Percentiles rank a stretch among this genome's conserved stretches.
Conservation (phyloP, 192 early-diverging fungal species). For the Backusella australiensis region DNA sequence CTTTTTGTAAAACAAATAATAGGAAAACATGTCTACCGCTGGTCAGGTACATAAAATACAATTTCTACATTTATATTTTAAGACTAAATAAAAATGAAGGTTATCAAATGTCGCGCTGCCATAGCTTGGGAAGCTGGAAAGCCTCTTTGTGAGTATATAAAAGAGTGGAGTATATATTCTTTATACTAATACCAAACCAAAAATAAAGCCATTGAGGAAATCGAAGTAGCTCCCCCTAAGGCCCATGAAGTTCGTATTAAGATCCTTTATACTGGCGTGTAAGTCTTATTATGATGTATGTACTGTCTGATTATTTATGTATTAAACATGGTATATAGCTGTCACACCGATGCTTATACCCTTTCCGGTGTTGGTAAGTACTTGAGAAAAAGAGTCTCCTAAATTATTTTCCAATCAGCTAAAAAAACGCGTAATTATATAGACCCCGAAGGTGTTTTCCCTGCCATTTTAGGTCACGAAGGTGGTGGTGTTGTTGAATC, state of each 20-base stretch:
- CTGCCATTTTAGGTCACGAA: slow-evolving; percentile 94
- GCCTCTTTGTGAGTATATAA: slow-evolving; percentile 79
- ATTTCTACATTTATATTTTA: background rate
- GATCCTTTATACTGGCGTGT: slow-evolving; percentile 86
- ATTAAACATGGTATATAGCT: slow-evolving; percentile 34
- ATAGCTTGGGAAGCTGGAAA: slow-evolving; percentile 93
- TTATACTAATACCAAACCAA: background rate
- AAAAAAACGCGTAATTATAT: slow-evolving; percentile 13
- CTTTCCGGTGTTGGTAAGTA: slow-evolving; percentile 62
- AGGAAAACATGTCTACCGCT: slow-evolving; percentile 19
- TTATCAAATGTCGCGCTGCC: slow-evolving; percentile 87
- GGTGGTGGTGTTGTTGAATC: slow-evolving; percentile 95
- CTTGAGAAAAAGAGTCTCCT: slow-evolving; percentile 34
- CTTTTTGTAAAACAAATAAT: background rate
- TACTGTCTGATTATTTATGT: slow-evolving; percentile 21
- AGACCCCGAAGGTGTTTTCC: slow-evolving; percentile 88
- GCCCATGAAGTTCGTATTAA: slow-evolving; percentile 94
- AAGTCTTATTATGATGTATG: slow-evolving; percentile 19
- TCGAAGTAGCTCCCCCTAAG: slow-evolving; percentile 94
- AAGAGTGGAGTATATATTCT: background rate
- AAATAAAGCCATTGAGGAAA: slow-evolving; percentile 79
- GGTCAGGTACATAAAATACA: slow-evolving; percentile 13
- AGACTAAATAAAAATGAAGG: slow-evolving; percentile 4
- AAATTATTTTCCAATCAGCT: background rate
- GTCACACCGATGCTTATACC: slow-evolving; percentile 98